Evolutionary conservation across 73 alveolate genomes (phyloP).

Genomic region (Tetrahymena borealis): DNA sequence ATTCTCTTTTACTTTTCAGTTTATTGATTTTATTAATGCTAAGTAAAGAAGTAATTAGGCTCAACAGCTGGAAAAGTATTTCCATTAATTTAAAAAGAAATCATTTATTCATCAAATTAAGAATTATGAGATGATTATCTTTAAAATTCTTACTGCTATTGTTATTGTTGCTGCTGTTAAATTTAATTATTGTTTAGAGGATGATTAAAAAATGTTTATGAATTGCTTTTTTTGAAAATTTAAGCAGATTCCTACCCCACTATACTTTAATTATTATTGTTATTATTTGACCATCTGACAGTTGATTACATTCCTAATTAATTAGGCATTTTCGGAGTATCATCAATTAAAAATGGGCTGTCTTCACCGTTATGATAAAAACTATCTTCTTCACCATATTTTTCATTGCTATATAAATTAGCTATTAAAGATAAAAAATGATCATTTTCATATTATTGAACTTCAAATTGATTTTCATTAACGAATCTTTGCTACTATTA

Average conservation of each 20-base stretch:
- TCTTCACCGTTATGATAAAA: background rate
- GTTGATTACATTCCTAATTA: background rate
- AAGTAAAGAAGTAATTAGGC: background rate
- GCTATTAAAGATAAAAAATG: background rate
- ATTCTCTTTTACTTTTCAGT: too few species aligned
- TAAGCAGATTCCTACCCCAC: too few species aligned
- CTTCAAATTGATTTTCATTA: background rate
- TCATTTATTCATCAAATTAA: background rate
- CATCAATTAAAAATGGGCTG: background rate
- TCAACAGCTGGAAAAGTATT: background rate
- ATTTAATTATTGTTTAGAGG: too few species aligned
- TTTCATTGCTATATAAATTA: background rate
- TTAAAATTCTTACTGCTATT: background rate
- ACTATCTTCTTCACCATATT: background rate
- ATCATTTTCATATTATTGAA: background rate
- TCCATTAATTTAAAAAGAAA: background rate
- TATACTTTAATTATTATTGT: too few species aligned
- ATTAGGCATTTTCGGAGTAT: background rate
- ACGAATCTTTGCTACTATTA: background rate
- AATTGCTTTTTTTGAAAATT: too few species aligned
- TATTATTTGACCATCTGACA: background rate
- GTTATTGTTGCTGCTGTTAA: too few species aligned
- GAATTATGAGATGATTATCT: background rate
- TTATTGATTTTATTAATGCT: too few species aligned
- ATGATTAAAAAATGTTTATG: too few species aligned